Evolutionary conservation across 2,329 filamentous ascomycete genomes (phyloP).

Genomic region (Drechslerella dactyloides): DNA sequence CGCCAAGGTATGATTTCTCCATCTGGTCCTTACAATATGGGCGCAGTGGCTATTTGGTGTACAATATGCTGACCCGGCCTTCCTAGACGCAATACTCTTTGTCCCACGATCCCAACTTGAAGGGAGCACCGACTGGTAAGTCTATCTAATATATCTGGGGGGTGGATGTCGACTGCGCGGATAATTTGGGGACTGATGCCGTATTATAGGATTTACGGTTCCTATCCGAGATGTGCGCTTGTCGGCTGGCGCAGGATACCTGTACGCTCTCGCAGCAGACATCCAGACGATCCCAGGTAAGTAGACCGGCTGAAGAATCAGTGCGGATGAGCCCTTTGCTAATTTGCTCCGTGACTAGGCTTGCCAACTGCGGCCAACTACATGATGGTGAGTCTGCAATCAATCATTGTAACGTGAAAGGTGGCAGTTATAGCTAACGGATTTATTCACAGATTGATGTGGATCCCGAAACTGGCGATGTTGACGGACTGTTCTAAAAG

Average conservation of each 20-base stretch:
- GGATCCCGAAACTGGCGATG: slow-evolving; percentile 80
- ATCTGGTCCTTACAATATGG: slow-evolving; percentile 11
- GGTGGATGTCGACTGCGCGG: too few species aligned
- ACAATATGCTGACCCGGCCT: slow-evolving; percentile 4
- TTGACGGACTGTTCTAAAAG: slow-evolving; percentile 82
- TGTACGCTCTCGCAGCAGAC: slow-evolving; percentile 94
- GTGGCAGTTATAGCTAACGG: neutral
- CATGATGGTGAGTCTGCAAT: slow-evolving; percentile 32
- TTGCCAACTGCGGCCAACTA: slow-evolving; percentile 48
- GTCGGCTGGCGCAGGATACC: slow-evolving; percentile 90
- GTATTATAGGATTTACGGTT: slow-evolving; percentile 70
- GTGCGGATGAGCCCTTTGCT: neutral
- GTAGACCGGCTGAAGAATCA: neutral
- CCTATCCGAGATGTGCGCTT: slow-evolving; percentile 93
- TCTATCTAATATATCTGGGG: neutral
- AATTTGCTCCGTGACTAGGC: neutral
- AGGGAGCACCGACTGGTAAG: slow-evolving; percentile 84
- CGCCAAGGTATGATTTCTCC: slow-evolving; percentile 66
- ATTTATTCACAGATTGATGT: slow-evolving; percentile 62
- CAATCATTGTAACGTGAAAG: neutral
- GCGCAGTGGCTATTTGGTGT: neutral
- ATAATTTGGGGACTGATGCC: neutral
- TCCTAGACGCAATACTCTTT: slow-evolving; percentile 86
- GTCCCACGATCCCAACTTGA: slow-evolving; percentile 88
- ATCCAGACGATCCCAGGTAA: slow-evolving; percentile 94